A percentile compares a stretch with the other conserved stretches of the same genome.
Evolutionary conservation across 2,329 filamentous ascomycete species (phyloP).

Genomic region (Blastomyces silverae): DNA sequence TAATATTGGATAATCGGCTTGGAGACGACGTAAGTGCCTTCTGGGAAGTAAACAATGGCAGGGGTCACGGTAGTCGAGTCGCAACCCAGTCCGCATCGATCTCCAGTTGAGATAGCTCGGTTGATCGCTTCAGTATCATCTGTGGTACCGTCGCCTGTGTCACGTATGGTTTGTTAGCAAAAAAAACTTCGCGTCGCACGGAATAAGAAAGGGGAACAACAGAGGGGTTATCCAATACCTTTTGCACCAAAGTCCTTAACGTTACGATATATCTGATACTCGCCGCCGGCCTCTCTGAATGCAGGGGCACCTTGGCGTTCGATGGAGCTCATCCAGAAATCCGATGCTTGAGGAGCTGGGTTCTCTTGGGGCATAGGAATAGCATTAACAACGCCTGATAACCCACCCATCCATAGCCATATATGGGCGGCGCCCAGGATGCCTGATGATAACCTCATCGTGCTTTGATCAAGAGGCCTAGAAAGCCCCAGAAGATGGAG

Average conservation of each 20-base stretch:
- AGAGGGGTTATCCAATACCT: conserved; percentile 48
- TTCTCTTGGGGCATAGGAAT: conserved; percentile 27
- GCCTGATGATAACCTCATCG: conserved; percentile 1
- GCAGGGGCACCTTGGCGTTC: conserved; percentile 61
- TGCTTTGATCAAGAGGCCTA: not conserved
- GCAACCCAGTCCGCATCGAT: conserved; percentile 72
- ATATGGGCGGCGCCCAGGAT: conserved; percentile 26
- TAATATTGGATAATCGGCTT: conserved; percentile 74
- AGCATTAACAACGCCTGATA: conserved; percentile 29
- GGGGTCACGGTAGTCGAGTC: conserved; percentile 78
- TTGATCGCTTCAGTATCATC: conserved; percentile 92
- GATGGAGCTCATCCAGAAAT: conserved; percentile 67
- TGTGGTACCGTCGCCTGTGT: conserved; percentile 54
- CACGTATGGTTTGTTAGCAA: conserved; percentile 16
- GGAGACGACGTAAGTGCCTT: conserved; percentile 77
- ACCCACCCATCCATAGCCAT: conserved; percentile 30
- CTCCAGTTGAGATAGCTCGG: conserved; percentile 65
- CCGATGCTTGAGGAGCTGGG: conserved; percentile 16
- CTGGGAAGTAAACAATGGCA: conserved; percentile 84
- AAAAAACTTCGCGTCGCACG: conserved; percentile 33
- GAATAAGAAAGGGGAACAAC: not conserved
- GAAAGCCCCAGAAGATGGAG: not conserved
- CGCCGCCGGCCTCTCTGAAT: conserved; percentile 46
- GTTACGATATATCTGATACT: conserved; percentile 69
- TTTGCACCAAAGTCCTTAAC: conserved; percentile 68